Evolutionary conservation across 139 green algal genomes (phyloP).

Genomic region (Coccomyxa sp.): DNA sequence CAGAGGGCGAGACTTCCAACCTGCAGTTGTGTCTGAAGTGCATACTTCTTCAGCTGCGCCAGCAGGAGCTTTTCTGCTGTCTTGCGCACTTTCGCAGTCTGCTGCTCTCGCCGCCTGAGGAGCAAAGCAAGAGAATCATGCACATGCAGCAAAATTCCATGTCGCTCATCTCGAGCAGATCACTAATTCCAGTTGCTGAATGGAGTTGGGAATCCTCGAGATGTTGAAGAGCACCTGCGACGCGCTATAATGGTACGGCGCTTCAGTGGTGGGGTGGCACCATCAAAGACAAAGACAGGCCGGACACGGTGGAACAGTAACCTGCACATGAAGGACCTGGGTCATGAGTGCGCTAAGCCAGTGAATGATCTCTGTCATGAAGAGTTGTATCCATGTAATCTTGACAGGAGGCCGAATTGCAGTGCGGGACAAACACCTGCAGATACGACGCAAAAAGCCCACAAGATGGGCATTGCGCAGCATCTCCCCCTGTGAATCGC

Average conservation of each 20-base stretch:
- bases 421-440: slow-evolving; percentile 66
- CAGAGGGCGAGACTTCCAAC: neutral
- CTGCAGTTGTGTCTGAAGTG: neutral
- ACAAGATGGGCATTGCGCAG: slow-evolving; percentile 90
- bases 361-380: neutral
- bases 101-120: slow-evolving; percentile 63
- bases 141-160: no score
- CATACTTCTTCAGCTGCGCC: slow-evolving; percentile 74
- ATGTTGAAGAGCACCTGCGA: slow-evolving; percentile 15
- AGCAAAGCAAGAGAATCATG: neutral
- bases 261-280: slow-evolving; percentile 91
- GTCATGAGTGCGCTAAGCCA: neutral
- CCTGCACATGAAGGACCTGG: slow-evolving; percentile 28
- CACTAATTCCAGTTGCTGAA: no score
- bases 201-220: no score
- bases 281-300: slow-evolving; percentile 99
- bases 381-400: neutral
- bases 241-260: slow-evolving; percentile 69
- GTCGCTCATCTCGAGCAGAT: no score
- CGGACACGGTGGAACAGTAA: slow-evolving; percentile 89
- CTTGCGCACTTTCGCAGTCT: slow-evolving; percentile 59
- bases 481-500: slow-evolving; percentile 86
- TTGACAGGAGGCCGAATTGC: no score
- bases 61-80: slow-evolving; percentile 94
- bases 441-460: slow-evolving; percentile 96